phyloP scores from a whole-genome alignment of 345 rosid species.

The Corchorus olitorius region DNA sequence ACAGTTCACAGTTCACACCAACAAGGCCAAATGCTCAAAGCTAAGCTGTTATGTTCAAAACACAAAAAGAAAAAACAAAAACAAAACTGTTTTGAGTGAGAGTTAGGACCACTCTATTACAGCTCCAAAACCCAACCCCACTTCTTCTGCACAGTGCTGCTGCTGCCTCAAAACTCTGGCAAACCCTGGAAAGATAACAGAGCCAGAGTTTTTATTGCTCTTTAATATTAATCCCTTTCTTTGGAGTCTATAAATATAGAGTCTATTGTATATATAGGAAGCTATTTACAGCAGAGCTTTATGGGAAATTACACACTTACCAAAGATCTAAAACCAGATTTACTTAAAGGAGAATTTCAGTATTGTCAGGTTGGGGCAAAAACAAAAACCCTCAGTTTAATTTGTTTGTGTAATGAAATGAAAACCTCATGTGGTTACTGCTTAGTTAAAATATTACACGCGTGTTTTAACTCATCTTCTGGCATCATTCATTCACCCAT shows the following conservation, averaged over 20 bases:
- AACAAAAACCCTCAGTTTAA: background rate
- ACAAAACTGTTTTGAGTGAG: background rate
- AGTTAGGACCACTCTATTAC: background rate
- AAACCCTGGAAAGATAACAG: background rate
- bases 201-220: background rate
- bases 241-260: background rate
- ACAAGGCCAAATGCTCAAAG: too few relatives aligned
- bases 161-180: conserved; percentile 8
- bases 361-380: background rate
- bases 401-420: background rate
- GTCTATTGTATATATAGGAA: background rate
- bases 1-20: too few relatives aligned
- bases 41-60: background rate
- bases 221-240: background rate
- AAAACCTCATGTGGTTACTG: conserved; percentile 10
- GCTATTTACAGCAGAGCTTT: background rate
- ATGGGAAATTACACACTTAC: conserved; percentile 1
- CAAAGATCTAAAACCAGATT: background rate
- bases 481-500: conserved; percentile 3
- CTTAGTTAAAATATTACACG: conserved; percentile 12
- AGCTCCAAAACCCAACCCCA: background rate
- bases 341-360: background rate
- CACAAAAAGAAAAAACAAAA: too few relatives aligned
- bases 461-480: conserved; percentile 17
- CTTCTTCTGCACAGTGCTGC: background rate